Evolutionary conservation across 1,284 basidiomycete genomes (phyloP).

Genomic region (Trichosporon asahii): DNA sequence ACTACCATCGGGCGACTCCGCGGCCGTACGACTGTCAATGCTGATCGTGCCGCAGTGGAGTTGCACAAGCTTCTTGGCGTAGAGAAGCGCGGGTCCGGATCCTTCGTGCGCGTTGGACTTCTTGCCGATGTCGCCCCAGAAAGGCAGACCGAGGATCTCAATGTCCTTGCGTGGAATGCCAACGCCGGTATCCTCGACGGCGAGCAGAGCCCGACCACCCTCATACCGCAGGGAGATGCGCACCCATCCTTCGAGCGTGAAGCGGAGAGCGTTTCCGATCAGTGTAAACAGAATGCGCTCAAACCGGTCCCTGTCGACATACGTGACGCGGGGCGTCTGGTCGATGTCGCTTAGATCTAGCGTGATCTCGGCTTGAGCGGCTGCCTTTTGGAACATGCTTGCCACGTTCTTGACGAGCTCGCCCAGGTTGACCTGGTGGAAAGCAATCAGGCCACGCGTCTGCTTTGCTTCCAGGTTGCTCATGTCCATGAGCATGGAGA

Average conservation of each 20-base stretch:
- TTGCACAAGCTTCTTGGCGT: slow-evolving; percentile 2
- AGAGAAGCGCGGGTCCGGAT: not conserved
- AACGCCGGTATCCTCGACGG: not conserved
- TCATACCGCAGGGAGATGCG: not conserved
- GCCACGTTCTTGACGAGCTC: slow-evolving; percentile 49
- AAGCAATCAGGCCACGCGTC: slow-evolving; percentile 44
- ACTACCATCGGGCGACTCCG: not conserved
- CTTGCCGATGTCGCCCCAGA: slow-evolving; percentile 5
- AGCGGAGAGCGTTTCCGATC: slow-evolving; percentile 28
- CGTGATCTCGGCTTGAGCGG: slow-evolving; percentile 37
- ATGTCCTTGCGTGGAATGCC: not conserved
- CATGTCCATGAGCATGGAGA: slow-evolving; percentile 50
- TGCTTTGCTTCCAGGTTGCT: slow-evolving; percentile 33
- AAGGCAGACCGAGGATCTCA: not conserved
- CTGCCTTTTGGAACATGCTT: slow-evolving; percentile 46
- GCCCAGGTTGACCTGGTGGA: slow-evolving; percentile 48
- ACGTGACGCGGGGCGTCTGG: slow-evolving; percentile 36
- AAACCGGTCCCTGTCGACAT: slow-evolving; percentile 43
- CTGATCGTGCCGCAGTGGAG: not conserved
- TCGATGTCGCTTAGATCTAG: slow-evolving; percentile 47
- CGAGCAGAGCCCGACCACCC: not conserved
- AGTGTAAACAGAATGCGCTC: slow-evolving; percentile 43
- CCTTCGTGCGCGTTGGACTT: not conserved
- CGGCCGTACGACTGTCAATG: not conserved
- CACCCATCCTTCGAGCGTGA: not conserved